Percentiles rank a stretch among this genome's conserved stretches.
Evolutionary conservation across 306 rosid species (phyloP).

Genomic region (Quercus berberidifolia): DNA sequence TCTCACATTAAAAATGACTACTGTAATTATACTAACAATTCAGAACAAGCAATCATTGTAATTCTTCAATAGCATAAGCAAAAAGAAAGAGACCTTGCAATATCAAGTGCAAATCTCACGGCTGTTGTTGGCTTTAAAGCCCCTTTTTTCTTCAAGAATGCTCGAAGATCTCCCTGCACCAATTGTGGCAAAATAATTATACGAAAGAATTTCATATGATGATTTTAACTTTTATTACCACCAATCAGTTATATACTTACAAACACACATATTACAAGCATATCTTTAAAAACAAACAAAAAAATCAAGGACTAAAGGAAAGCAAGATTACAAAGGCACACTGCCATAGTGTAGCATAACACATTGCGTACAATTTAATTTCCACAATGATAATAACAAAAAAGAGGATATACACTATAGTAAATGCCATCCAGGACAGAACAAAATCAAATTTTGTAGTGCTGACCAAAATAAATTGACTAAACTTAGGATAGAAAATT

Average conservation of each 20-base stretch:
- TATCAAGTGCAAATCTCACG: conserved; percentile 79
- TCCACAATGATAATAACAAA: background rate
- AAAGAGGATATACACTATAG: background rate
- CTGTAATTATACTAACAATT: background rate
- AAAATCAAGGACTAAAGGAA: background rate
- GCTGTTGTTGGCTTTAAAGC: conserved; percentile 65
- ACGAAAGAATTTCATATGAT: background rate
- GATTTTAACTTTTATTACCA: background rate
- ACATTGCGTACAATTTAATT: background rate
- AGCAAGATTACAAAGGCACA: background rate
- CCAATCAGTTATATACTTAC: background rate
- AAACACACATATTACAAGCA: too few relatives aligned
- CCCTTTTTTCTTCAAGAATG: conserved; percentile 64
- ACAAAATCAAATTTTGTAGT: background rate
- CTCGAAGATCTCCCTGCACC: conserved; percentile 80
- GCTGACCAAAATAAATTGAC: background rate
- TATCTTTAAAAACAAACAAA: background rate
- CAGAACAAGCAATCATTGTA: background rate
- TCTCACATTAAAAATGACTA: background rate
- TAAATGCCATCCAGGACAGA: background rate
- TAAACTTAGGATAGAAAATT: background rate
- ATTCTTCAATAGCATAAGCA: background rate
- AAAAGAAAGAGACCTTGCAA: conserved; percentile 67
- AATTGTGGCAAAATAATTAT: conserved; percentile 17
- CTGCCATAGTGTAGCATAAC: background rate